These are phyloP conservation scores for Fraxinus baroniana DNA, from an alignment of 305 asterid genomes.

Conservation along the genomic window DNA sequence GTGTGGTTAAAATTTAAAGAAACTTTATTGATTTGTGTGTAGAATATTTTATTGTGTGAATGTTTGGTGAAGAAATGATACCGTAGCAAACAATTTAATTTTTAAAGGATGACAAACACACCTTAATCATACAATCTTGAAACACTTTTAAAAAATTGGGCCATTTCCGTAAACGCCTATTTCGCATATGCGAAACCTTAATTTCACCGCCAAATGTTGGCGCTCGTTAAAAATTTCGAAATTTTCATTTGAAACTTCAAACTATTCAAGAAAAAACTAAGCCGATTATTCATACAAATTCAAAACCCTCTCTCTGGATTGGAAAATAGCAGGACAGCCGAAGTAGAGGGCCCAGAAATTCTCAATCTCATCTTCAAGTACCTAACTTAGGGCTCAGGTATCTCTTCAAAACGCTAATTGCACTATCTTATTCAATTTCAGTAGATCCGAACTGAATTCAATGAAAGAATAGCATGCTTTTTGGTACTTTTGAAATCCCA, in stretches of 20 bases:
- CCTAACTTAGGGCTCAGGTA: slow-evolving; percentile 42
- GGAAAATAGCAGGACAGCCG: slow-evolving; percentile 20
- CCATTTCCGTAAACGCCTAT: slow-evolving; percentile 15
- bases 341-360: slow-evolving; percentile 15
- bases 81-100: too few species aligned
- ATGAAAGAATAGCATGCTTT: neutral
- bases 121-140: too few species aligned
- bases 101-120: too few species aligned
- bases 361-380: slow-evolving; percentile 1
- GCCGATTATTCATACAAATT: slow-evolving; percentile 28
- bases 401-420: slow-evolving; percentile 29
- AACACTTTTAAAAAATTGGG: neutral
- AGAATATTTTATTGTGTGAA: too few species aligned
- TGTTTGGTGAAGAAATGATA: too few species aligned
- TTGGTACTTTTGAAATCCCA: neutral
- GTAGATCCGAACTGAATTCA: neutral
- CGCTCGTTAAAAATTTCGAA: slow-evolving; percentile 40
- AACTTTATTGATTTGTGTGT: too few species aligned
- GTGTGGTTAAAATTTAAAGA: too few species aligned
- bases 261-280: slow-evolving; percentile 10
- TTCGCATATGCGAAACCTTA: slow-evolving; percentile 10
- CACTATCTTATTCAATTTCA: neutral
- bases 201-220: slow-evolving; percentile 59
- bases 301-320: slow-evolving; percentile 20
- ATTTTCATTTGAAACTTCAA: slow-evolving; percentile 26